phyloP scores from a whole-genome alignment of 805 yeast genomes.

The Candida coquimbonensis region DNA sequence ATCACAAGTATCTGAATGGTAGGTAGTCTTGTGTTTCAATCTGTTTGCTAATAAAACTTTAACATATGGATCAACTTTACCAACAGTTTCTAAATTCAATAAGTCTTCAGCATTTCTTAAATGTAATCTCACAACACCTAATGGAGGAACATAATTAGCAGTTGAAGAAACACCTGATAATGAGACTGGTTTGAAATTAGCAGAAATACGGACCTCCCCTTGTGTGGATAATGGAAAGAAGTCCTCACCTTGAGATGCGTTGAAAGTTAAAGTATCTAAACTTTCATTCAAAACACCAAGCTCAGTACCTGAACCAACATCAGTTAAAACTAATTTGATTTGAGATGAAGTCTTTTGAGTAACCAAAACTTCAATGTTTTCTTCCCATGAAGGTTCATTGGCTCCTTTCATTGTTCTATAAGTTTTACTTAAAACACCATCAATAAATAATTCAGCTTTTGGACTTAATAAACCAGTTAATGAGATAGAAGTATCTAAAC shows the following conservation, averaged over 20 bases:
- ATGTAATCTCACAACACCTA: constrained; percentile 61
- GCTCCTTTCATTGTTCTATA: constrained; percentile 58
- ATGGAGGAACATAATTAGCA: constrained; percentile 44
- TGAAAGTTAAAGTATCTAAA: constrained; percentile 34
- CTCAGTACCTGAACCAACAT: constrained; percentile 42
- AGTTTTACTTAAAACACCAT: constrained; percentile 46
- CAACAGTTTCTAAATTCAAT: constrained; percentile 55
- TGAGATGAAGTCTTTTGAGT: constrained; percentile 52
- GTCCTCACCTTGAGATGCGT: constrained; percentile 39
- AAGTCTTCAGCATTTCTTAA: constrained; percentile 46
- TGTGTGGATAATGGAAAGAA: constrained; percentile 43
- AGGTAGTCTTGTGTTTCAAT: constrained; percentile 45
- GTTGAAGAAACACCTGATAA: constrained; percentile 43
- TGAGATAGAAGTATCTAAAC: constrained; percentile 47
- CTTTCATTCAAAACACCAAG: constrained; percentile 52
- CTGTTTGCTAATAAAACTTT: constrained; percentile 52
- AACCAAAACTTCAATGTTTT: constrained; percentile 52
- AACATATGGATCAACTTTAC: constrained; percentile 72
- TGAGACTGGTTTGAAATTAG: constrained; percentile 67
- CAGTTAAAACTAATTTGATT: constrained; percentile 52
- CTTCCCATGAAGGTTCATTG: constrained; percentile 71
- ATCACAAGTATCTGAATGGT: constrained; percentile 43
- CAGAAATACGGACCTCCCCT: constrained; percentile 48
- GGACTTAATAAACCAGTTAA: constrained; percentile 44
- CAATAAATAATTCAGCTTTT: constrained; percentile 58